A percentile compares a stretch with the other conserved stretches of the same genome.
Evolutionary conservation across 106 monocot genomes (phyloP).

Genomic region (Narthecium ossifragum): DNA sequence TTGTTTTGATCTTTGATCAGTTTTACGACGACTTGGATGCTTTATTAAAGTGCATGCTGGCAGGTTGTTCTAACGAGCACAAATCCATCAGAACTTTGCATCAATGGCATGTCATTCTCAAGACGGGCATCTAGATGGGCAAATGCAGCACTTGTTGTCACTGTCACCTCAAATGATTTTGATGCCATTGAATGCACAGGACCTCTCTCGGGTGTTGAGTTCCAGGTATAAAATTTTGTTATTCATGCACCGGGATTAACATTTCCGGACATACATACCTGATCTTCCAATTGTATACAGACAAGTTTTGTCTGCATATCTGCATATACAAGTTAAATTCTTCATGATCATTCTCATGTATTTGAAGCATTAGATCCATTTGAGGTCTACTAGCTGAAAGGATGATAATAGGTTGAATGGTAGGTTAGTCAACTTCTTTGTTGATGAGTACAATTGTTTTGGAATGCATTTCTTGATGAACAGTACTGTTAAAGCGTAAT

Average conservation of each 20-base stretch:
- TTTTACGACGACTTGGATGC: neutral
- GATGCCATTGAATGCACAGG: constrained; percentile 37
- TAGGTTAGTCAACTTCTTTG: no score
- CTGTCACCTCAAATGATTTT: constrained; percentile 76
- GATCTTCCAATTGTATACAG: no score
- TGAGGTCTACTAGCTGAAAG: no score
- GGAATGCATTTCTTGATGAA: neutral
- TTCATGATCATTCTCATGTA: no score
- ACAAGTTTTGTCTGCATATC: no score
- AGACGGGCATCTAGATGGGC: constrained; percentile 95
- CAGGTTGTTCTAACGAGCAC: constrained; percentile 97
- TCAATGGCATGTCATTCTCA: constrained; percentile 99
- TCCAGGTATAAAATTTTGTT: no score
- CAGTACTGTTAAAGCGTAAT: neutral
- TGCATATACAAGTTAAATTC: no score
- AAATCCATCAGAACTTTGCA: constrained; percentile 73
- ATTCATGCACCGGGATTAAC: no score
- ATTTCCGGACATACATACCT: no score
- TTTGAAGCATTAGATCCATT: no score
- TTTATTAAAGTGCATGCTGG: constrained; percentile 3
- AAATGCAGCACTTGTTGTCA: constrained; percentile 90
- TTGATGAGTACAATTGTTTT: neutral
- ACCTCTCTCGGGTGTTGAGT: constrained; percentile 87
- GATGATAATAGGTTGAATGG: no score
- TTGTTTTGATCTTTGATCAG: neutral